Base-by-base conservation (phyloP, 208 protist species). In the Trypanosoma congolense region DNA sequence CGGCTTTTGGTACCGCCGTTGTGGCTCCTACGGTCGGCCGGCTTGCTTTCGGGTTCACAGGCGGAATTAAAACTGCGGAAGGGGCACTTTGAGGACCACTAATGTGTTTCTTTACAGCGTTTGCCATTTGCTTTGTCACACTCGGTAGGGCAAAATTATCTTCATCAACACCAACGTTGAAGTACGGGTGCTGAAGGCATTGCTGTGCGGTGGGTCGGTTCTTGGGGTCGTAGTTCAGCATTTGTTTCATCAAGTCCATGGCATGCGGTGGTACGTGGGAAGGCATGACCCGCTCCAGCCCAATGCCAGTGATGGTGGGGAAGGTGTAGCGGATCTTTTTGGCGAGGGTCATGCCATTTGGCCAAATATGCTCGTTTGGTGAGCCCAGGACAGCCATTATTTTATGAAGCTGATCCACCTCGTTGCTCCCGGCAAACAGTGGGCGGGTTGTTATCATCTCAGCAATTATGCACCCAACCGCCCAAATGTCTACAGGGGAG, bases 391-490 rank as follows among this genome's bases (percentile, higher is more conserved):
- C 62, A 12, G 63, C 70, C 78, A 87, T 83, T 29, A 88, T 90
- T 41, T 86, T 87, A 42, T 83, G 79, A 2, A 94, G 68, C 56
- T 94, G 87, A 61, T 91, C 80, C 21, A 92, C 77, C 64, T 94
- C 81, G 66, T 88, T 87, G 19, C 68, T 73, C 10, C 87, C 87
- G 12, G 81, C 79, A 65, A 99, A 99, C 3, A 99, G 81, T 4
- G 98, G 97, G 42, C 92, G 86, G 10, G 96, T 96, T 4, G 98
- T 75, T 59, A 99, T 81, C 21, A 99, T 71, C 70, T 99, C 98
- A 4, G 89, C 96, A 52, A 99, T 81, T 33, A 99, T 98, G 76
- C 96, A 98, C 16, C 95, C 97, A 18, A 75, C 65, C 2, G 92
- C 96, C 95, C 93, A 98, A 6, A 98, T 80, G 70, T 98, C 96